A percentile compares a stretch with the other conserved stretches of the same genome.
phyloP scores from a whole-genome alignment of 164 flowering plant genomes.

The Litsea cubeba region DNA sequence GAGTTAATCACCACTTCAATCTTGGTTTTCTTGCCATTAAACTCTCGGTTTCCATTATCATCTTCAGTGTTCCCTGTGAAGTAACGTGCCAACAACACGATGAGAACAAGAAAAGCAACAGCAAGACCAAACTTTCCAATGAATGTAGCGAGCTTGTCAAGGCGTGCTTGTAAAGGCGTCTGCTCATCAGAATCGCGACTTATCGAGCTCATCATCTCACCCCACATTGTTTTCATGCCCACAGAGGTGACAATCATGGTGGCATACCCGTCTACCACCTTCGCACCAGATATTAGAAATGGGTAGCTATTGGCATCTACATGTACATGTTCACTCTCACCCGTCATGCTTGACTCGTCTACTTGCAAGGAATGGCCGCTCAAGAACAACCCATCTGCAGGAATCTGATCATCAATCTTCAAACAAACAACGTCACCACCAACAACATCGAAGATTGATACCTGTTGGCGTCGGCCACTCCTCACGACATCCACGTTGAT shows the following conservation, averaged over 20 bases:
- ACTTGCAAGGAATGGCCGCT: slow-evolving; percentile 53
- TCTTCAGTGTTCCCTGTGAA: slow-evolving; percentile 61
- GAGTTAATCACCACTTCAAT: slow-evolving; percentile 37
- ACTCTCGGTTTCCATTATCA: slow-evolving; percentile 37
- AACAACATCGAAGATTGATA: slow-evolving; percentile 21
- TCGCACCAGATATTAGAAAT: slow-evolving; percentile 59
- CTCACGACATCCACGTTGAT: slow-evolving; percentile 19
- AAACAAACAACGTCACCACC: slow-evolving; percentile 64
- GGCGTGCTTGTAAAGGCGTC: slow-evolving; percentile 59
- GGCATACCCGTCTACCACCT: slow-evolving; percentile 57
- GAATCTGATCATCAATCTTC: slow-evolving; percentile 64
- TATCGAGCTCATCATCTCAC: slow-evolving; percentile 65
- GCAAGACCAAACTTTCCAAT: slow-evolving; percentile 68
- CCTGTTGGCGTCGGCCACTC: slow-evolving; percentile 25
- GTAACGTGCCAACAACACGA: slow-evolving; percentile 50
- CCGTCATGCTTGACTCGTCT: slow-evolving; percentile 78
- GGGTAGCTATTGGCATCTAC: slow-evolving; percentile 37
- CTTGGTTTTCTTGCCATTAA: slow-evolving; percentile 33
- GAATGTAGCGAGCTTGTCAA: slow-evolving; percentile 48
- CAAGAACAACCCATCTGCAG: slow-evolving; percentile 66
- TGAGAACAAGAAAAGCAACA: slow-evolving; percentile 63
- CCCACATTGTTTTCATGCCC: slow-evolving; percentile 69
- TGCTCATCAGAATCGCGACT: slow-evolving; percentile 29
- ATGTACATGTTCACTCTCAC: slow-evolving; percentile 61
- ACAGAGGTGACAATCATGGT: slow-evolving; percentile 58